Percentiles rank a stretch among this genome's conserved stretches.
Evolutionary conservation across 2,329 filamentous ascomycete species (phyloP).

Genomic region (Cytospora schulzeri): DNA sequence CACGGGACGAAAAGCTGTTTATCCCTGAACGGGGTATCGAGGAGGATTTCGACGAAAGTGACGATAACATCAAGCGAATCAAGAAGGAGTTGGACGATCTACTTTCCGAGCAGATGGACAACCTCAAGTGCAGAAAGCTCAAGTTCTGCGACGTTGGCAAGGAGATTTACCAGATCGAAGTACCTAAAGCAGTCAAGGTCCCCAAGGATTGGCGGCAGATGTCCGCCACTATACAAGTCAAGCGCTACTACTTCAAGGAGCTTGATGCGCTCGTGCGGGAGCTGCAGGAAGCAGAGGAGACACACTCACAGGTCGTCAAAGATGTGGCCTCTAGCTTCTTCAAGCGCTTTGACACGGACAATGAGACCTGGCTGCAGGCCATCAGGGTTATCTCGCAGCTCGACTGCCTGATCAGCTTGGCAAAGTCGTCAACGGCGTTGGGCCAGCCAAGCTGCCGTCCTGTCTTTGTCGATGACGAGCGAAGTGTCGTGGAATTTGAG

Average conservation of each 20-base stretch:
- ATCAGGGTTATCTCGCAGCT: slow-evolving; percentile 88
- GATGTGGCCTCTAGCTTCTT: slow-evolving; percentile 85
- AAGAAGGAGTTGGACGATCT: slow-evolving; percentile 72
- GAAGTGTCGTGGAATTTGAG: slow-evolving; percentile 86
- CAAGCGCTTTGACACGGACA: slow-evolving; percentile 83
- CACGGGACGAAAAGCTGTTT: slow-evolving; percentile 76
- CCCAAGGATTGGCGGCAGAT: slow-evolving; percentile 92
- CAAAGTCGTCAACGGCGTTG: slow-evolving; percentile 81
- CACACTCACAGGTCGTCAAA: slow-evolving; percentile 85
- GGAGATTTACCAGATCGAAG: slow-evolving; percentile 94
- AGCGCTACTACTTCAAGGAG: slow-evolving; percentile 90
- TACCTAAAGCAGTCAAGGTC: slow-evolving; percentile 81
- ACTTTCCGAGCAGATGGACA: slow-evolving; percentile 69
- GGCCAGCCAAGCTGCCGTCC: slow-evolving; percentile 89
- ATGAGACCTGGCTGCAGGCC: slow-evolving; percentile 83
- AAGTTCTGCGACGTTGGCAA: slow-evolving; percentile 88
- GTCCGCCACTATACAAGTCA: slow-evolving; percentile 88
- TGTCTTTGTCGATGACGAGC: slow-evolving; percentile 79
- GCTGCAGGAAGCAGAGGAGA: slow-evolving; percentile 92
- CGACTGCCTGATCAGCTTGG: slow-evolving; percentile 91
- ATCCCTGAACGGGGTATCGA: slow-evolving; percentile 87
- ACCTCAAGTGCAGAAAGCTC: slow-evolving; percentile 73
- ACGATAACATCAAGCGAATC: slow-evolving; percentile 74
- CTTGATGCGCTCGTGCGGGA: slow-evolving; percentile 80
- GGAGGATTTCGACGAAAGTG: slow-evolving; percentile 85